Base-by-base conservation (phyloP, 768 basidiomycete genomes). In the Leccinum longicurvipes region DNA sequence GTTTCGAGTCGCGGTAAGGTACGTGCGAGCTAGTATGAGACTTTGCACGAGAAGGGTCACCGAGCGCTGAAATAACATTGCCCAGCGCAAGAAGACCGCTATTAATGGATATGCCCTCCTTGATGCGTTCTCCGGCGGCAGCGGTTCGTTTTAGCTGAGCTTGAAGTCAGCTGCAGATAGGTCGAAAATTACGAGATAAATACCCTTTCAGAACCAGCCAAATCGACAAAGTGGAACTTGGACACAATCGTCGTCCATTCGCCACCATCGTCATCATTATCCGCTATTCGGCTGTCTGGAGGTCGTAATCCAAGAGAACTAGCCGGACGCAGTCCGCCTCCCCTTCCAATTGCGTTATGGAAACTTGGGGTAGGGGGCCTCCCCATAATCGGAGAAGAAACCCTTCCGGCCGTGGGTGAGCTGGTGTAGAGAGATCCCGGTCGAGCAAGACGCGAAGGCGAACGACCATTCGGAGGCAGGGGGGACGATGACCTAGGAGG, bases 51-150 rank as follows among this genome's bases (percentile, higher is more conserved):
- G 89, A 79, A 28, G 96, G 96, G 73, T 98, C 96, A 7, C 93
- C 96, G 19, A 98, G 86, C 0, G 95, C 93, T 58, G 96, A 98
- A 56, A 99, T 98, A 65, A 99, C 97, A 72, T 99, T 99, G 46
- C 97, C 97, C 21, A 99, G 82, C 17, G 97, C 96, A 32, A 94
- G 81, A 31, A 99, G 84, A 57, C 97, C 97, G 58, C 91, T 90
- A 76, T 99, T 99, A 76, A 98, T 98, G 27, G 93, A 93, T 52
- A 97, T 97, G n/a, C 96, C 96, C 74, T 98, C 97, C 71, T 93
- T 98, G 72, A 96, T 92, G 54, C 96, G 89, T 60, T 98, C 96
- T 5, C 97, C 97, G 9, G 86, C 87, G 5, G 96, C 97, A 1
- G 94, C 91, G 9, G 97, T 99, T 42, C 97, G 86, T 73, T 99